These are phyloP conservation scores for Alternaria gansuensis DNA, from an alignment of 2,329 filamentous ascomycete genomes.

Conservation along the genomic window DNA sequence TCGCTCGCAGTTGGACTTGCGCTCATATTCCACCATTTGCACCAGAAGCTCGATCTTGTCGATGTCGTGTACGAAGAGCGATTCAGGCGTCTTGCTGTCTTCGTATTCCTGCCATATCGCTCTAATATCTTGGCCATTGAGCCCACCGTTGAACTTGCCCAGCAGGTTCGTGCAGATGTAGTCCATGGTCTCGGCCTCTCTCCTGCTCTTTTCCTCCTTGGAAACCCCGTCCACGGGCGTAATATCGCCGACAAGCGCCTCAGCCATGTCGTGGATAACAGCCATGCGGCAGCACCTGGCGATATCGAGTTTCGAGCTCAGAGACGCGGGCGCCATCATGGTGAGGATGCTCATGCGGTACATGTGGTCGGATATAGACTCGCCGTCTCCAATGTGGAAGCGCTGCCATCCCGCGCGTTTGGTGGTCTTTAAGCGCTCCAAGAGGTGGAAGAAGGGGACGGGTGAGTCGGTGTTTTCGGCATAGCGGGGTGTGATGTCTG, in stretches of 20 bases:
- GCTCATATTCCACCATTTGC: conserved; percentile 98
- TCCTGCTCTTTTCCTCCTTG: conserved; percentile 87
- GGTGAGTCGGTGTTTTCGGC: conserved; percentile 73
- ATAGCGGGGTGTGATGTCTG: conserved; percentile 67
- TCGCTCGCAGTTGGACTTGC: conserved; percentile 67
- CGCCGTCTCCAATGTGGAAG: conserved; percentile 78
- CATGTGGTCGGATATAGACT: conserved; percentile 98
- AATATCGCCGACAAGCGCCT: conserved; percentile 93
- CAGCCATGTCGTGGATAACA: conserved; percentile 96
- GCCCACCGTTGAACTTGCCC: conserved; percentile 76
- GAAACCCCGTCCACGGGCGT: conserved; percentile 87
- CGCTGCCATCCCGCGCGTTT: conserved; percentile 96
- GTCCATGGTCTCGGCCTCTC: conserved; percentile 90
- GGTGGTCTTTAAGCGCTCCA: conserved; percentile 93
- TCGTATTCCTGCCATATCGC: conserved; percentile 96
- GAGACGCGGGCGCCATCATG: conserved; percentile 82
- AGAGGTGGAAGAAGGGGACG: conserved; percentile 90
- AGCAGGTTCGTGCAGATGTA: conserved; percentile 80
- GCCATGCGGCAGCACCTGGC: conserved; percentile 92
- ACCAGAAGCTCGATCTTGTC: conserved; percentile 95
- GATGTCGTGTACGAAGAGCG: conserved; percentile 91
- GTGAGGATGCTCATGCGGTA: conserved; percentile 98
- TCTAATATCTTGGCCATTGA: conserved; percentile 74
- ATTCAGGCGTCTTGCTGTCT: conserved; percentile 82
- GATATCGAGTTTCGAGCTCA: conserved; percentile 77